Base-by-base conservation (phyloP, 192 early-diverging fungal genomes). In the Backusella liffmaniae region DNA sequence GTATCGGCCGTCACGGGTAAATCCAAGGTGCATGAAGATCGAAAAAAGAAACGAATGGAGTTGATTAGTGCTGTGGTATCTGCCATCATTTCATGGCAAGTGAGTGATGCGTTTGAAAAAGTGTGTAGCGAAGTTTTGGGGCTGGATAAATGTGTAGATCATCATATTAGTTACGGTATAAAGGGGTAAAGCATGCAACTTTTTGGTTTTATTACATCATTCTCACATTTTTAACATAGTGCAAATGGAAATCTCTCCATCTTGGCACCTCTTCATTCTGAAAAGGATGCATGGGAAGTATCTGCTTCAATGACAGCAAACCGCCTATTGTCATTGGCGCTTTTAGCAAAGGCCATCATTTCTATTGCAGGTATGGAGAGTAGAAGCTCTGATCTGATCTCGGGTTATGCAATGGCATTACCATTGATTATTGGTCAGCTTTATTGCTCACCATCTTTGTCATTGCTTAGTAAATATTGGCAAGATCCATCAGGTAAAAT, bases 381-480 rank as follows among this genome's bases (percentile, higher is more conserved):
- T 76, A 13, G 53, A 56, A 71, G 68, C 36, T 71, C 67, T 5
- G 75, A 76, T 70, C n/a, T 72, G 42, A 46, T 78, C n/a, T 72
- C 83, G 8, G 79, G 86, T 62, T 91, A 91, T 76, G 86, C 86
- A 16, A 76, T 75, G 9, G 62, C 82, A 5, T 71, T 92, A 12
- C 87, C 88, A 12, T 76, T 83, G 13, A 67, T 76, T 56, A 78
- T 90, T 56, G 90, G 90, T 0, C 5, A 66, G 30, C 65, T 80
- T 6, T 94, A 83, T 75, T 80, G 84, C 36, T 79, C 80, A 12
- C 90, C 95, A 1, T 93, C 92, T 0, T 82, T 96, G 30, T 87
- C 94, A 10, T 90, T 86, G 68, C 79, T 95, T 12, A 87, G 89
- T 36, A 95, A 92, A 79, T 94, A 92, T 69, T 96, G 94, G 91